Percentiles rank a stretch among this genome's conserved stretches.
phyloP scores from a whole-genome alignment of 1,139 yeast species.

The Arxiozyma slooffiae region DNA sequence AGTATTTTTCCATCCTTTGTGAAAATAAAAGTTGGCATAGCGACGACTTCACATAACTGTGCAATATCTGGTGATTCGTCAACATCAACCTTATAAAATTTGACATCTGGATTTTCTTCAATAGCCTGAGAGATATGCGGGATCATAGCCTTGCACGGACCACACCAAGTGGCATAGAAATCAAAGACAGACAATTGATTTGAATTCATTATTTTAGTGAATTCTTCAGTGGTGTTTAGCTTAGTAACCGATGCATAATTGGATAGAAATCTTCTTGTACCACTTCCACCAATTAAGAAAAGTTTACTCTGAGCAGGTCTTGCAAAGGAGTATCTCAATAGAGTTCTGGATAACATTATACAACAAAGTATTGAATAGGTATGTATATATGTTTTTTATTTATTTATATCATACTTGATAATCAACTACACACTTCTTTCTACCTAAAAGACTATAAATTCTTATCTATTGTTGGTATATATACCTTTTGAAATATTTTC shows the following conservation, averaged over 20 bases:
- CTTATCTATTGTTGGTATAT: no score
- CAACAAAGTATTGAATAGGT: background rate
- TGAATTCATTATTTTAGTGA: constrained; percentile 29
- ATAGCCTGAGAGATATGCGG: constrained; percentile 64
- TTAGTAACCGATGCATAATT: constrained; percentile 12
- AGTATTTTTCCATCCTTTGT: constrained; percentile 58
- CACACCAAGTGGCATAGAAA: constrained; percentile 88
- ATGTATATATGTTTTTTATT: no score
- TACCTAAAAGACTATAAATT: no score
- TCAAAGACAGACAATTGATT: constrained; percentile 57
- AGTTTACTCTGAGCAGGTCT: constrained; percentile 1
- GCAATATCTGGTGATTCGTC: constrained; percentile 65
- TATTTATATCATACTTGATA: no score
- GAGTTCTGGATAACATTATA: background rate
- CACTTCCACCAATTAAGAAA: background rate
- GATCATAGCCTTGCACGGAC: constrained; percentile 81
- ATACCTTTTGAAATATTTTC: no score
- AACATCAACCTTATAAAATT: constrained; percentile 73
- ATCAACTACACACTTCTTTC: no score
- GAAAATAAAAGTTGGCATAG: constrained; percentile 83
- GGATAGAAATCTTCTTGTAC: constrained; percentile 7
- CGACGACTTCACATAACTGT: constrained; percentile 54
- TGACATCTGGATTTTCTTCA: constrained; percentile 39
- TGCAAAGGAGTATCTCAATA: background rate
- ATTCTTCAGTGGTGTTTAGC: constrained; percentile 33